These are phyloP conservation scores for Globisporangium spinosum DNA, from an alignment of 352 stramenopile species.

Conservation along the genomic window DNA sequence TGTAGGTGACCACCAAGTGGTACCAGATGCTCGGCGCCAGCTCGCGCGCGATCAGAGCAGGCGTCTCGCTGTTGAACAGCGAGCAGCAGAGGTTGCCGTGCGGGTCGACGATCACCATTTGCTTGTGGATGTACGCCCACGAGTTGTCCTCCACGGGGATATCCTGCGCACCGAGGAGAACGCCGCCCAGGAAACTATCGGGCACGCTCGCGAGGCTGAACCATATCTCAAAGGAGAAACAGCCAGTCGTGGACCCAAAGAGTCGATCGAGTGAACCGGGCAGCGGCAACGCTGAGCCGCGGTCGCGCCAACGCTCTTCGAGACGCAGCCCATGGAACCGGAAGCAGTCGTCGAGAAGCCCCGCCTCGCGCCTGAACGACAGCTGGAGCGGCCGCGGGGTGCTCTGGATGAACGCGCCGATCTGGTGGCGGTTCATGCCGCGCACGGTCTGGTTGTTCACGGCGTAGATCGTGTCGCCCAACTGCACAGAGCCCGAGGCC, in stretches of 20 bases:
- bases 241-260: slow-evolving; percentile 25
- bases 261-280: slow-evolving; percentile 39
- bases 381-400: slow-evolving; percentile 51
- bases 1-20: slow-evolving; percentile 58
- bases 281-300: slow-evolving; percentile 44
- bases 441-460: slow-evolving; percentile 61
- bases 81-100: slow-evolving; percentile 57
- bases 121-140: slow-evolving; percentile 58
- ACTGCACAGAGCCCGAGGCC: slow-evolving; percentile 46
- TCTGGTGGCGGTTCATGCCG: slow-evolving; percentile 57
- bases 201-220: slow-evolving; percentile 58
- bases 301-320: slow-evolving; percentile 54
- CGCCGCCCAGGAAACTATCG: slow-evolving; percentile 50
- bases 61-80: slow-evolving; percentile 45
- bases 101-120: slow-evolving; percentile 58
- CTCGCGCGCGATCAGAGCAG: slow-evolving; percentile 45
- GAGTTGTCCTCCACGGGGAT: slow-evolving; percentile 31
- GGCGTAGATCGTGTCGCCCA: slow-evolving; percentile 58
- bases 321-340: slow-evolving; percentile 50
- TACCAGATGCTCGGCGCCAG: slow-evolving; percentile 61
- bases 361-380: slow-evolving; percentile 48
- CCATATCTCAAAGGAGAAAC: slow-evolving; percentile 64
- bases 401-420: slow-evolving; percentile 57
- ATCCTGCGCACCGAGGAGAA: slow-evolving; percentile 64
- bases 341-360: slow-evolving; percentile 51